Percentiles rank a stretch among this genome's conserved stretches.
Conservation (phyloP, 306 rosid genomes). For the Cotoneaster glaucophyllus region DNA sequence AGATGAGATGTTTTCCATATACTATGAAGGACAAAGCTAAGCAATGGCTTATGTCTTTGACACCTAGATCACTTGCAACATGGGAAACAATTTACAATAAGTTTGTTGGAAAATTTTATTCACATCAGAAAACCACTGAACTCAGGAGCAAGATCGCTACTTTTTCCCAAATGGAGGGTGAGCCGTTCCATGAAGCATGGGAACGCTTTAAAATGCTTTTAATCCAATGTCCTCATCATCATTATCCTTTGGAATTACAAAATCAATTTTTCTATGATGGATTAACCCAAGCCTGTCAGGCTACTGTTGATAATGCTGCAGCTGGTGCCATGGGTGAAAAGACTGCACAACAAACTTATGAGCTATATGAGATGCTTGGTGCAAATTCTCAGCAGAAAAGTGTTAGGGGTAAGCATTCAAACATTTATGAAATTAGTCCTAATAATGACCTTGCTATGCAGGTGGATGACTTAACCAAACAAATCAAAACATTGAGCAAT, state of each 20-base stretch:
- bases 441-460: not conserved
- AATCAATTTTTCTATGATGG: too few species aligned
- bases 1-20: not conserved
- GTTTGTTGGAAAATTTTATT: not conserved
- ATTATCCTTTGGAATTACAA: too few species aligned
- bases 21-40: not conserved
- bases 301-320: not conserved
- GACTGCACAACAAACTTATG: not conserved
- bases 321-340: not conserved
- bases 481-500: not conserved
- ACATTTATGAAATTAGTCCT: not conserved
- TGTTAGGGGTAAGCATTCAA: not conserved
- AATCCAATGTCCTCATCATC: too few species aligned
- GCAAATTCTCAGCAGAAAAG: not conserved
- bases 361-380: not conserved
- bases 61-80: not conserved
- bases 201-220: too few species aligned
- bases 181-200: too few species aligned
- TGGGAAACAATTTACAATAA: not conserved
- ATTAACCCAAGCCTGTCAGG: not conserved
- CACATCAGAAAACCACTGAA: not conserved
- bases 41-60: not conserved
- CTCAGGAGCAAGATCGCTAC: not conserved
- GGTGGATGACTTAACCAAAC: not conserved
- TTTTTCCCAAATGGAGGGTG: not conserved